These are phyloP conservation scores for Phytophthora agathidicida DNA, from an alignment of 352 stramenopile genomes.

Conservation along the genomic window DNA sequence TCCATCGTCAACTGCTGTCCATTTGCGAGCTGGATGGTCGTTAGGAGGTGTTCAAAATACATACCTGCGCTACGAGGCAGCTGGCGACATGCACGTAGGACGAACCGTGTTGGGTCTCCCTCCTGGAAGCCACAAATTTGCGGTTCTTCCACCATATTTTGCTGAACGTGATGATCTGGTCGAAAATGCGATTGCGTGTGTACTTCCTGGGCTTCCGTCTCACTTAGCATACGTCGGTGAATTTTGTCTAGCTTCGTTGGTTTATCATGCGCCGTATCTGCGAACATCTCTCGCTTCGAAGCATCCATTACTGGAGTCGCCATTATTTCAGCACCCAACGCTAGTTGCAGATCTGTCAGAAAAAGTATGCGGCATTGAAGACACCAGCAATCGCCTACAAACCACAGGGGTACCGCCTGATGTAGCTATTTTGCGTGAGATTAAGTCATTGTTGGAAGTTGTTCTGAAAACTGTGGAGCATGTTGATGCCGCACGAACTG, in stretches of 20 bases:
- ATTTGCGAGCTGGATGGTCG: conserved; percentile 14
- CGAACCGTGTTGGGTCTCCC: conserved; percentile 10
- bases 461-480: background rate
- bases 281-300: no score
- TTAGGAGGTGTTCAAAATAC: conserved; percentile 16
- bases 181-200: no score
- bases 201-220: no score
- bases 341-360: no score
- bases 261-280: background rate
- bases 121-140: conserved; percentile 12
- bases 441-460: background rate
- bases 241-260: background rate
- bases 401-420: background rate
- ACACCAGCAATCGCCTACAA: no score
- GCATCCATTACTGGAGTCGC: no score
- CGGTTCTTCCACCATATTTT: conserved; percentile 15
- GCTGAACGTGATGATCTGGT: no score
- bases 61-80: conserved; percentile 11
- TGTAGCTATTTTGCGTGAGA: background rate
- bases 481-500: background rate
- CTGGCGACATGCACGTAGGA: conserved; percentile 28
- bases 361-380: no score
- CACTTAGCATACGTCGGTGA: background rate
- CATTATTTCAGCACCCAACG: no score
- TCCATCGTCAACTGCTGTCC: conserved; percentile 17